A percentile compares a stretch with the other conserved stretches of the same genome.
Conservation (phyloP, 352 stramenopile species). For the Phytophthora tubulina region DNA sequence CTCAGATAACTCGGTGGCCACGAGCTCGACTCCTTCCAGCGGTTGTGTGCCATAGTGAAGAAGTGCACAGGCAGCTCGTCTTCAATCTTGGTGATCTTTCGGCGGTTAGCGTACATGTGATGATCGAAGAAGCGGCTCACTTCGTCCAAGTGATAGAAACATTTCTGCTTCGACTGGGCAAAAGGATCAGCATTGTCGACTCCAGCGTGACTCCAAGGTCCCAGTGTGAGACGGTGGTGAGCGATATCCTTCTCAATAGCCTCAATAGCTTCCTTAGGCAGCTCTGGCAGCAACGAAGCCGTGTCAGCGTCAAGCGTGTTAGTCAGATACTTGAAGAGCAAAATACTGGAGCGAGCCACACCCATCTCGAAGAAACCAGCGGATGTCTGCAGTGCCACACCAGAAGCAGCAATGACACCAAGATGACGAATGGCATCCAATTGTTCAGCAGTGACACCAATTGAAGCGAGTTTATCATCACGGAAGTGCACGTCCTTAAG, state of each 20-base stretch:
- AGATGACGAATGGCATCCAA: conserved; percentile 69
- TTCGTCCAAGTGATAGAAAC: conserved; percentile 86
- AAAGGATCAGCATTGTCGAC: conserved; percentile 87
- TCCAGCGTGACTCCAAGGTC: conserved; percentile 84
- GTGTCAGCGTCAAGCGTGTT: conserved; percentile 75
- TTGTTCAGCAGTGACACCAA: conserved; percentile 54
- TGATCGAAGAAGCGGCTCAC: conserved; percentile 88
- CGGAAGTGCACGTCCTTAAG: conserved; percentile 66
- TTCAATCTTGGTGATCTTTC: conserved; percentile 63
- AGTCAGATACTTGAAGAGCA: conserved; percentile 85
- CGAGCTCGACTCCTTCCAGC: conserved; percentile 69
- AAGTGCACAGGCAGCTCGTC: conserved; percentile 84
- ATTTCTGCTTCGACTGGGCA: conserved; percentile 84
- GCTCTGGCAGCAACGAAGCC: conserved; percentile 56
- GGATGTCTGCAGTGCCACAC: conserved; percentile 74
- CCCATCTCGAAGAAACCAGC: conserved; percentile 87
- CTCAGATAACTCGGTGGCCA: conserved; percentile 75
- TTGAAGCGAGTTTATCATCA: conserved; percentile 65
- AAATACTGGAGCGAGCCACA: conserved; percentile 72
- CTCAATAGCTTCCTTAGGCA: conserved; percentile 51
- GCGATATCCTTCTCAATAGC: conserved; percentile 50
- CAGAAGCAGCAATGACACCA: conserved; percentile 67
- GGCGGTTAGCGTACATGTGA: conserved; percentile 77
- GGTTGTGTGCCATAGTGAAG: conserved; percentile 80
- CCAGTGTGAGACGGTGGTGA: conserved; percentile 77